Base-by-base conservation (phyloP, 75 land plant genomes). In the Pinus albicaulis region DNA sequence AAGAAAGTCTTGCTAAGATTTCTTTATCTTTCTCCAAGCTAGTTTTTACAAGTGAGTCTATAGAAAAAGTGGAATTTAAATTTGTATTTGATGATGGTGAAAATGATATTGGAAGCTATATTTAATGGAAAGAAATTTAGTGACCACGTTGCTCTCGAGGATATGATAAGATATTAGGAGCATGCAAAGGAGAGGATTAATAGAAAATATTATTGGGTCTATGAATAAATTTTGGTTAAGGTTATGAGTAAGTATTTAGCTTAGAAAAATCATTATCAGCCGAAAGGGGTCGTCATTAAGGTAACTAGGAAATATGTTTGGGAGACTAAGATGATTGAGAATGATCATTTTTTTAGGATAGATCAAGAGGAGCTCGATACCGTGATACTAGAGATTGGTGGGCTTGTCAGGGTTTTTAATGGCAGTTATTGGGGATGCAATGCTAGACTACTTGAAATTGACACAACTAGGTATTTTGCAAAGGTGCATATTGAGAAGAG, bases 321-420 rank as follows among this genome's bases (percentile, higher is more conserved):
- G 56, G 98, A 94, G 79, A 89, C 94, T 76, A 86, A 92, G 85
- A 94, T 97, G 98, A 73, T 97, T 74, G 95, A 92, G 23, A 92
- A 73, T 76, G 91, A 86, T 31, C 89, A 92, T 78, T 79, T 91
- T 14, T 77, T 97, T 56, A 90, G 97, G 77, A 89, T 97, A 28
- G 99, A 97, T 85, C 99, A 97, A 73, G 91, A 84, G 71, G 99
- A 97, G 86, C 85, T 97, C 8, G 99, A 97, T 78, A 97, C 98
- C 0, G 99, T 97, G 73, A 87, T 97, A 66, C 99, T 98, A 0
- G 98, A 97, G 57, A 94, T 97, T 76, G 99, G 99, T 1, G 93
- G 93, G 24, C 36, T 92, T 64, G 90, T 97, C 11, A 89, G 80
- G 77, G 85, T 97, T 56, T 98, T 97, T 13, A 97, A 97, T 80